phyloP scores from a whole-genome alignment of 768 basidiomycete species.

The Boletus sensibilis region DNA sequence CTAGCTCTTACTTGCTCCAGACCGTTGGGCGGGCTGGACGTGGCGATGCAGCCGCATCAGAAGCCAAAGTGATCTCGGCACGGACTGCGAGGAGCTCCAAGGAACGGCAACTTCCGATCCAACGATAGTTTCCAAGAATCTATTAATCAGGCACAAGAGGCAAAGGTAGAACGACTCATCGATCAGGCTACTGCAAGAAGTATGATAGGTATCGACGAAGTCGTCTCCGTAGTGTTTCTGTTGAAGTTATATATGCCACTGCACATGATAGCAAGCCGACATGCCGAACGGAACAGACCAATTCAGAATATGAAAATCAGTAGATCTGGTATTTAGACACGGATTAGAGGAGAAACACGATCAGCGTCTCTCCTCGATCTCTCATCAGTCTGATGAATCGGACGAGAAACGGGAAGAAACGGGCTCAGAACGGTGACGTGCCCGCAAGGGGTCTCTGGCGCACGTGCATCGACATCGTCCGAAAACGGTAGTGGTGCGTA shows the following conservation, averaged over 20 bases:
- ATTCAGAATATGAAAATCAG: background rate
- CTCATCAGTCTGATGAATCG: background rate
- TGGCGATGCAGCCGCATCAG: too few relatives aligned
- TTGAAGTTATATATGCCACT: too few relatives aligned
- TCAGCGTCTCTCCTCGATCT: background rate
- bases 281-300: too few relatives aligned
- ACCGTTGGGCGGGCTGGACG: too few relatives aligned
- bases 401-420: background rate
- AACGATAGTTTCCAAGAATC: too few relatives aligned
- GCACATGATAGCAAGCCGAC: too few relatives aligned
- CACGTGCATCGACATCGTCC: background rate
- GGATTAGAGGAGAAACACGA: background rate
- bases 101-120: too few relatives aligned
- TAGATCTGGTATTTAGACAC: background rate
- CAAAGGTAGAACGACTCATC: too few relatives aligned
- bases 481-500: background rate
- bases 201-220: background rate
- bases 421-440: background rate
- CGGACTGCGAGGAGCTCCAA: too few relatives aligned
- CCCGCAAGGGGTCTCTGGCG: background rate
- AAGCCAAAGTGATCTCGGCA: too few relatives aligned
- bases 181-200: background rate
- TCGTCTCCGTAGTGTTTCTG: background rate
- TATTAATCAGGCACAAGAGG: too few relatives aligned
- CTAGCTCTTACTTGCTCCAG: too few relatives aligned